Evolutionary conservation across 2,329 filamentous ascomycete species (phyloP).

Genomic region (Mycosphaerella arachidis): DNA sequence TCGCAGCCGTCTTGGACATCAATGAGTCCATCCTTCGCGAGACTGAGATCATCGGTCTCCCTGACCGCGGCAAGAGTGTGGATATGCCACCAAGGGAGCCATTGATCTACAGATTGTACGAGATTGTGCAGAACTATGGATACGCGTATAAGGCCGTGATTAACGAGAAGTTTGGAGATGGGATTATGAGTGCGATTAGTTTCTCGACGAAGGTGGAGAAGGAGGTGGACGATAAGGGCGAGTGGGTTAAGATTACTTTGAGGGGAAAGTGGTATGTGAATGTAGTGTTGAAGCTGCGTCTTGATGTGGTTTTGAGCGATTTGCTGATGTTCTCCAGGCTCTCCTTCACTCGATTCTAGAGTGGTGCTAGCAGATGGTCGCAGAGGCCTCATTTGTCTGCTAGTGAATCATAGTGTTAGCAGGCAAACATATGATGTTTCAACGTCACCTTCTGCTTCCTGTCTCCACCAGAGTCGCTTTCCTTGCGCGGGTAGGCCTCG

Average conservation of each 20-base stretch:
- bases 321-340: constrained; percentile 36
- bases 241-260: constrained; percentile 81
- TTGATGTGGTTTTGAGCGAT: not conserved
- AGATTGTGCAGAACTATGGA: constrained; percentile 95
- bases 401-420: not conserved
- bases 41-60: constrained; percentile 65
- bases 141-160: constrained; percentile 92
- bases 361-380: not conserved
- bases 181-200: constrained; percentile 94
- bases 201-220: constrained; percentile 82
- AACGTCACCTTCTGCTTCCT: too few species aligned
- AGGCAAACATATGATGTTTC: not conserved
- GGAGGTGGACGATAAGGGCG: constrained; percentile 77
- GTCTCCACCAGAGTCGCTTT: too few species aligned
- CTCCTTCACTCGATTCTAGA: constrained; percentile 48
- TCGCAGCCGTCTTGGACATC: constrained; percentile 63
- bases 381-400: not conserved
- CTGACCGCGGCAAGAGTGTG: constrained; percentile 72
- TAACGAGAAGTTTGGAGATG: constrained; percentile 78
- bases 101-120: constrained; percentile 83
- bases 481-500: too few species aligned
- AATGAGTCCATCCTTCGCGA: constrained; percentile 51
- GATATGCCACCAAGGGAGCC: constrained; percentile 84
- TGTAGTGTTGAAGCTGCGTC: not conserved
- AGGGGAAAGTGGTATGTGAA: constrained; percentile 69